These are phyloP conservation scores for Suillus hirtellus DNA, from an alignment of 768 basidiomycete species.

Conservation along the genomic window DNA sequence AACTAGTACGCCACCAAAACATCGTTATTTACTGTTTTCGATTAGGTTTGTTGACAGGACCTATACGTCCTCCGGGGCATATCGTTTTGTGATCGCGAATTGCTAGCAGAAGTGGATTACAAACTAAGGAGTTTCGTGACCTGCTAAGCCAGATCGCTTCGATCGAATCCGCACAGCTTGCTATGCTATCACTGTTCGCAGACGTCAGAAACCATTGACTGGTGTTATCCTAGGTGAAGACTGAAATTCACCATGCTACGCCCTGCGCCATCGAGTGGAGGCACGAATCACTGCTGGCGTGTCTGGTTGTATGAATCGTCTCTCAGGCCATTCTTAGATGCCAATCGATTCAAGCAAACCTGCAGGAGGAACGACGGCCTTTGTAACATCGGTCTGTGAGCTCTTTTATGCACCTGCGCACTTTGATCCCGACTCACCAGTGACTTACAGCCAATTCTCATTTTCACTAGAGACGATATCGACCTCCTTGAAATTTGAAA, in stretches of 20 bases:
- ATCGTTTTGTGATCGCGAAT: conserved; percentile 23
- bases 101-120: conserved; percentile 17
- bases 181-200: conserved; percentile 24
- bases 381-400: neutral
- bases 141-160: conserved; percentile 55
- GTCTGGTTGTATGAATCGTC: neutral
- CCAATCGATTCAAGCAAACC: neutral
- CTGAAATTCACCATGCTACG: neutral
- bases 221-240: neutral
- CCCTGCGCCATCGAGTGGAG: neutral
- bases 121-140: conserved; percentile 49
- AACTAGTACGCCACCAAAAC: conserved; percentile 67
- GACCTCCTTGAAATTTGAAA: neutral
- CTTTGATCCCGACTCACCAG: neutral
- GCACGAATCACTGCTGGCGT: neutral
- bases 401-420: neutral
- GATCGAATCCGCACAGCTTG: conserved; percentile 51
- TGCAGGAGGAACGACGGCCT: neutral
- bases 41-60: conserved; percentile 25
- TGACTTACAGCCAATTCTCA: neutral
- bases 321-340: neutral
- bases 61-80: conserved; percentile 24
- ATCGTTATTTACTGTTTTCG: too few species aligned
- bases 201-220: neutral
- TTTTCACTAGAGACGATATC: neutral